Conservation (phyloP, 441 rosid genomes). For the Macaranga tanarius region DNA sequence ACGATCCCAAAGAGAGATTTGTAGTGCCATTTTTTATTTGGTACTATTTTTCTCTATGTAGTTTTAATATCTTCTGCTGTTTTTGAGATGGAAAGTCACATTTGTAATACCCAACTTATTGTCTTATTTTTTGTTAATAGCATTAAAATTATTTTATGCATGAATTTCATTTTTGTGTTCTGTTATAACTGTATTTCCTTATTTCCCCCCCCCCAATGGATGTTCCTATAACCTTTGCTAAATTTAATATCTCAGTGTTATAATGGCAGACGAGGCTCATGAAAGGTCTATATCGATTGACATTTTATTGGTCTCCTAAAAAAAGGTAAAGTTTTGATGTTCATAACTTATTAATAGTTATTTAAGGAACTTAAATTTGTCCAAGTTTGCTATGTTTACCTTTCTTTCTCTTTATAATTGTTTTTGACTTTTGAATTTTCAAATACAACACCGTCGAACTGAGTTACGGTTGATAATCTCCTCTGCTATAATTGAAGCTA, state of each 20-base stretch:
- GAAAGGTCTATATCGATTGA: slow-evolving; percentile 97
- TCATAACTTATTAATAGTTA: slow-evolving; percentile 7
- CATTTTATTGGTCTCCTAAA: slow-evolving; percentile 84
- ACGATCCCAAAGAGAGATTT: slow-evolving; percentile 18
- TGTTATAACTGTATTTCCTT: background rate
- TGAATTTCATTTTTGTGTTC: slow-evolving; percentile 3
- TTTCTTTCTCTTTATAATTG: slow-evolving; percentile 6
- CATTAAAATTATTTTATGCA: background rate
- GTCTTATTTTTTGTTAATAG: background rate
- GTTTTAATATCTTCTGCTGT: background rate
- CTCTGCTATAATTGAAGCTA: slow-evolving; percentile 95
- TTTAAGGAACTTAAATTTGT: slow-evolving; percentile 8
- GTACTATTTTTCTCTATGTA: background rate
- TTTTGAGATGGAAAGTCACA: background rate
- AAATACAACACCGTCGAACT: slow-evolving; percentile 90
- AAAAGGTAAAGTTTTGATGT: slow-evolving; percentile 49
- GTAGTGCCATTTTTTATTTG: background rate
- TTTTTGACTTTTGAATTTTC: slow-evolving; percentile 24
- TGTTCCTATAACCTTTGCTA: background rate
- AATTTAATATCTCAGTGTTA: slow-evolving; percentile 50
- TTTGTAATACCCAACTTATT: background rate
- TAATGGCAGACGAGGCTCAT: slow-evolving; percentile 99
- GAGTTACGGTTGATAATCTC: slow-evolving; percentile 86
- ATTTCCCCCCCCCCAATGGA: background rate
- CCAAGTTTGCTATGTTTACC: slow-evolving; percentile 10